Evolutionary conservation across 352 stramenopile genomes (phyloP).

Genomic region (Phytophthora niederhauseri): DNA sequence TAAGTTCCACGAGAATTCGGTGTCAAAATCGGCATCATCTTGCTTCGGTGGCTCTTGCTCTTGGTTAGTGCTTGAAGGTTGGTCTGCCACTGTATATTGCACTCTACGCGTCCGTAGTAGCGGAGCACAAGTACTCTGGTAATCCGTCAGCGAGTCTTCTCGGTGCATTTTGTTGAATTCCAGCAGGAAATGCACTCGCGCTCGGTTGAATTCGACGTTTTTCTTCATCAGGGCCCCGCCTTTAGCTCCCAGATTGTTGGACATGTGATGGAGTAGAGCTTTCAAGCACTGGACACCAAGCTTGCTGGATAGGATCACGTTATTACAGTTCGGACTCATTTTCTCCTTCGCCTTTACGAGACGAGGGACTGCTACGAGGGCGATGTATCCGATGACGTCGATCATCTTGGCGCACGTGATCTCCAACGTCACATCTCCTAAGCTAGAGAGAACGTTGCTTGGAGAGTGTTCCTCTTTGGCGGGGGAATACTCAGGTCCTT

Average conservation of each 20-base stretch:
- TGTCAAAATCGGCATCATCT: conserved; percentile 18
- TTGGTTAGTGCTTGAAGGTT: conserved; percentile 8
- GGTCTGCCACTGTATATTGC: background rate
- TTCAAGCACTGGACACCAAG: conserved; percentile 52
- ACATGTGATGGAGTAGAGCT: conserved; percentile 61
- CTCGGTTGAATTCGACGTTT: conserved; percentile 50
- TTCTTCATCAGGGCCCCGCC: conserved; percentile 34
- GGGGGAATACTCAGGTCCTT: conserved; percentile 21
- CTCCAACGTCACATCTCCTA: conserved; percentile 12
- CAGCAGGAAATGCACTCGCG: conserved; percentile 48
- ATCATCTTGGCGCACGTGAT: conserved; percentile 32
- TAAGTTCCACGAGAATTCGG: conserved; percentile 31
- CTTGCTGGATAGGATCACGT: conserved; percentile 25
- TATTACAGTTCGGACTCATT: conserved; percentile 1
- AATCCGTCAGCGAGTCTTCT: conserved; percentile 60
- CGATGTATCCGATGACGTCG: conserved; percentile 31
- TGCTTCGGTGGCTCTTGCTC: conserved; percentile 22
- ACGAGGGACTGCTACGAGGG: conserved; percentile 37
- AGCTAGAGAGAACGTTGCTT: conserved; percentile 11
- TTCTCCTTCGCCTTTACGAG: conserved; percentile 41
- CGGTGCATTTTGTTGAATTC: conserved; percentile 67
- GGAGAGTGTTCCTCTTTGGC: conserved; percentile 14
- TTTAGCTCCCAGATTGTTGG: conserved; percentile 45
- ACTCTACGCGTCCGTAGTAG: conserved; percentile 14
- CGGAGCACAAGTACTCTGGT: conserved; percentile 43